Evolutionary conservation across 2,329 filamentous ascomycete genomes (phyloP).

Genomic region (Pyricularia sp.): DNA sequence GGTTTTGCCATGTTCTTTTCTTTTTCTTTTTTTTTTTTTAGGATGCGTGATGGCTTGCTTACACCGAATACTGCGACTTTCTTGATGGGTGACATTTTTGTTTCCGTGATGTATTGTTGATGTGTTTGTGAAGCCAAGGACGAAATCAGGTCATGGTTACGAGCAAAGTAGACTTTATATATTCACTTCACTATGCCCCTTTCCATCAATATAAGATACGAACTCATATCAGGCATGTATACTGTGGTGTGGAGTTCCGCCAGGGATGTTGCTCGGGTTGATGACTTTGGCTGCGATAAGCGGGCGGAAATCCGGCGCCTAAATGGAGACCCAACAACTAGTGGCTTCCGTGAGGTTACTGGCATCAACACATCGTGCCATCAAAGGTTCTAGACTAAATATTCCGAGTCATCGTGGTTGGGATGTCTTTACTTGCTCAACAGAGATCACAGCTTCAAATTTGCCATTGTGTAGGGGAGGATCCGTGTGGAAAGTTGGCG

Average conservation of each 20-base stretch:
- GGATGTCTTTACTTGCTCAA: background rate
- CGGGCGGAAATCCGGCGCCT: background rate
- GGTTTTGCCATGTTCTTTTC: background rate
- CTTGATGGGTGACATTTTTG: conserved; percentile 4
- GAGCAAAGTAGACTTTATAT: background rate
- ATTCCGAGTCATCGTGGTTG: background rate
- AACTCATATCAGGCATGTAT: too few relatives aligned
- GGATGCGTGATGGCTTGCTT: background rate
- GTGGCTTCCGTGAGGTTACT: background rate
- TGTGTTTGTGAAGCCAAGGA: background rate
- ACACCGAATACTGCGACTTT: conserved; percentile 11
- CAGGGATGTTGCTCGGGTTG: background rate
- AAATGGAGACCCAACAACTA: background rate
- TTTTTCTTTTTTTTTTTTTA: background rate
- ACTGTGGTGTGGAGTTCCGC: background rate
- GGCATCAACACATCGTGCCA: background rate
- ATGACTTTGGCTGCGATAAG: background rate
- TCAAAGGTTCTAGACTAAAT: too few relatives aligned
- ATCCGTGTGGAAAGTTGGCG: too few relatives aligned
- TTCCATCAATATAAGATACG: background rate
- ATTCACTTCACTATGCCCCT: background rate
- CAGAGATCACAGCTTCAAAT: background rate
- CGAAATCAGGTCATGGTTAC: background rate
- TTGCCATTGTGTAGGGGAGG: background rate
- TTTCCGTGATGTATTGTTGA: background rate